Conservation (phyloP, 495 filamentous ascomycete species). For the Lentithecium fluviatile region DNA sequence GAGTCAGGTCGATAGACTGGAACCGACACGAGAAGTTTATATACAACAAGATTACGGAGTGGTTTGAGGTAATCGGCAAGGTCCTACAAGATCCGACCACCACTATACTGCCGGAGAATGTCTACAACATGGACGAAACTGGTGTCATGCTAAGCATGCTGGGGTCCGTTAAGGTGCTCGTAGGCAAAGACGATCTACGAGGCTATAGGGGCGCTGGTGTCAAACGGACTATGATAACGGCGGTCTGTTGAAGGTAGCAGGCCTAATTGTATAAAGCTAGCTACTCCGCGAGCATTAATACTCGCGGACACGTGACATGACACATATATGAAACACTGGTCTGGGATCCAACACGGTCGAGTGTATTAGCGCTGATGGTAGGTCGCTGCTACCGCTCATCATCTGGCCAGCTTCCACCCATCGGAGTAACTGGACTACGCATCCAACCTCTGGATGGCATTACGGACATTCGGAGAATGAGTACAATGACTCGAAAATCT, state of each 20-base stretch:
- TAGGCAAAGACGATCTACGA: constrained; percentile 40
- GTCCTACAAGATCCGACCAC: constrained; percentile 10
- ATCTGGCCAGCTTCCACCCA: constrained; percentile 40
- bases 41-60: constrained; percentile 16
- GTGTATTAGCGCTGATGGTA: constrained; percentile 41
- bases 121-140: constrained; percentile 7
- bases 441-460: constrained; percentile 39
- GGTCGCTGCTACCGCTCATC: constrained; percentile 32
- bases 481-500: too few relatives aligned
- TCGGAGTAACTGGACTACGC: too few relatives aligned
- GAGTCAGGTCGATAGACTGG: constrained; percentile 27
- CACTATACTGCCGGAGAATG: constrained; percentile 22
- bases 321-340: too few relatives aligned
- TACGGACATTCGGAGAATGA: constrained; percentile 30
- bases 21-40: constrained; percentile 36
- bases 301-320: too few relatives aligned
- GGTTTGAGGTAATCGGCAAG: constrained; percentile 25
- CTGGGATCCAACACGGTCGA: too few relatives aligned
- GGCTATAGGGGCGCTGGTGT: constrained; percentile 35
- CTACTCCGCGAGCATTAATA: too few relatives aligned
- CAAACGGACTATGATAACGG: constrained; percentile 39
- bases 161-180: constrained; percentile 43
- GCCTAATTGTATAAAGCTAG: too few relatives aligned
- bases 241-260: too few relatives aligned
- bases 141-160: constrained; percentile 42